A percentile compares a stretch with the other conserved stretches of the same genome.
Conservation (phyloP, 2,329 filamentous ascomycete species). For the Fusarium denticulatum region DNA sequence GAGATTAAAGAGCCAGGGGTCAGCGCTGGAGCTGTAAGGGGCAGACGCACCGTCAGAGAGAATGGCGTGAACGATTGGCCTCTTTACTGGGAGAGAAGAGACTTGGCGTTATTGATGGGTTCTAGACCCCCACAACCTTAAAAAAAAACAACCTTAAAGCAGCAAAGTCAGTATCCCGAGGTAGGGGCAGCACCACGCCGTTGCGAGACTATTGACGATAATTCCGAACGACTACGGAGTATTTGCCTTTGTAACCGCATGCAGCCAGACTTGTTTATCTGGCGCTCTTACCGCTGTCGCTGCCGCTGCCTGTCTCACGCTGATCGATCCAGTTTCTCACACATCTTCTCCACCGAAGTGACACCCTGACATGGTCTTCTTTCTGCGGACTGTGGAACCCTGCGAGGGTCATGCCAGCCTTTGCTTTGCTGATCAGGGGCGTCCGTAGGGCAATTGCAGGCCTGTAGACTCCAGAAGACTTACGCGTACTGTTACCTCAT, state of each 20-base stretch:
- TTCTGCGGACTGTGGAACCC: slow-evolving; percentile 3
- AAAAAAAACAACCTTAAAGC: slow-evolving; percentile 7
- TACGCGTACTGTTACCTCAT: slow-evolving; percentile 32
- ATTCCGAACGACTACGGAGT: not conserved
- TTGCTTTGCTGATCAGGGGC: slow-evolving; percentile 19
- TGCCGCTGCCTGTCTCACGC: not conserved
- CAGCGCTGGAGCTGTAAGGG: slow-evolving; percentile 9
- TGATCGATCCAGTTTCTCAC: slow-evolving; percentile 15
- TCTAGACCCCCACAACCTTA: slow-evolving; percentile 14
- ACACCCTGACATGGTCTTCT: slow-evolving; percentile 11
- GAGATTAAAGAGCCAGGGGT: slow-evolving; percentile 9
- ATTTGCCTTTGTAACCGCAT: not conserved
- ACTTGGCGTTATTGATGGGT: slow-evolving; percentile 12
- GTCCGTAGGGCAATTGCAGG: slow-evolving; percentile 1
- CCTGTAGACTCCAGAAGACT: slow-evolving; percentile 13
- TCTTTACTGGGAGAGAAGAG: not conserved
- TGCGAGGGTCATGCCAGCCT: slow-evolving; percentile 10
- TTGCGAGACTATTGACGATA: not conserved
- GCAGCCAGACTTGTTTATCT: not conserved
- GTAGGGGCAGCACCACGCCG: not conserved
- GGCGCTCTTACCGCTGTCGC: not conserved
- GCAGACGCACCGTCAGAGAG: not conserved
- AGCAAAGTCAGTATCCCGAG: not conserved
- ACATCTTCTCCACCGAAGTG: slow-evolving; percentile 1
- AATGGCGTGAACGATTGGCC: not conserved